Evolutionary conservation across 345 rosid genomes (phyloP).

Genomic region (Melastoma malabathricum): DNA sequence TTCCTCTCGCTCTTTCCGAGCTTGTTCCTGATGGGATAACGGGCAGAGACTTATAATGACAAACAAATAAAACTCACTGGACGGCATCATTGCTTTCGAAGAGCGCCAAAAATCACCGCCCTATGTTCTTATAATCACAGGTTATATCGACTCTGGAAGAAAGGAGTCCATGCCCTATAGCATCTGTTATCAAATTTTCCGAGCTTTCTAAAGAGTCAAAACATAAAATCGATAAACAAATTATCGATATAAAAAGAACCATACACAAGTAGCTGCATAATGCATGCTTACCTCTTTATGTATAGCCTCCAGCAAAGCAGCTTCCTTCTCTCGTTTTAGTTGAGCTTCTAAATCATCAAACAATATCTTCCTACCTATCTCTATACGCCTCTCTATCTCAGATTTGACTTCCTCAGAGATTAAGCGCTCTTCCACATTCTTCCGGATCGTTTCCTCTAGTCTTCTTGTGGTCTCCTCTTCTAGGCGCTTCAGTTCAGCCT

Average conservation of each 20-base stretch:
- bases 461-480: conserved; percentile 71
- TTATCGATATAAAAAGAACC: background rate
- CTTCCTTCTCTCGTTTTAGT: conserved; percentile 54
- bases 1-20: conserved; percentile 70
- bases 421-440: conserved; percentile 64
- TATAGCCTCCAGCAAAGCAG: conserved; percentile 60
- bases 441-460: conserved; percentile 61
- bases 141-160: too few relatives aligned
- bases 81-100: too few relatives aligned
- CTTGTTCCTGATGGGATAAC: conserved; percentile 43
- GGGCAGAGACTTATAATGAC: conserved; percentile 1
- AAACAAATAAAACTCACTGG: too few relatives aligned
- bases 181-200: too few relatives aligned
- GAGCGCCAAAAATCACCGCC: too few relatives aligned
- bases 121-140: too few relatives aligned
- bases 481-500: conserved; percentile 45
- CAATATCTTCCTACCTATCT: conserved; percentile 57
- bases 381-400: conserved; percentile 45
- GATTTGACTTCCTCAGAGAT: conserved; percentile 34
- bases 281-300: conserved; percentile 41
- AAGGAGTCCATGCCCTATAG: too few relatives aligned
- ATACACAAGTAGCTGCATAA: background rate
- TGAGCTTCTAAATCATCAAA: conserved; percentile 44
- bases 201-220: too few relatives aligned
- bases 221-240: too few relatives aligned